phyloP scores from a whole-genome alignment of 768 basidiomycete genomes.

The Pleurotus giganteus region DNA sequence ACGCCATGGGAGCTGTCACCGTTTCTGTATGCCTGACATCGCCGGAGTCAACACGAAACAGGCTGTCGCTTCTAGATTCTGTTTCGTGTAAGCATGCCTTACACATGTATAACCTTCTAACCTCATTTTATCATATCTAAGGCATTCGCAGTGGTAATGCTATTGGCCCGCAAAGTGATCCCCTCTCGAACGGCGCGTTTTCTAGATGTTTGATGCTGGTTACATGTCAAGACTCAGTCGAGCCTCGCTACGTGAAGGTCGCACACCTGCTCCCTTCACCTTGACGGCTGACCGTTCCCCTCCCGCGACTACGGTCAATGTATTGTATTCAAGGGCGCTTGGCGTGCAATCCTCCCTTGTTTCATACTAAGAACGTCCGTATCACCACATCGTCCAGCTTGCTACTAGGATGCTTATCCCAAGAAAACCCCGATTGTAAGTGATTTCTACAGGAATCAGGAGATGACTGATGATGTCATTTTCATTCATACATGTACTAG shows the following conservation, averaged over 20 bases:
- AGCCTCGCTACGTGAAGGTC: conserved; percentile 45
- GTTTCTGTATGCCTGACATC: conserved; percentile 47
- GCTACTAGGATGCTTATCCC: conserved; percentile 48
- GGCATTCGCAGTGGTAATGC: conserved; percentile 54
- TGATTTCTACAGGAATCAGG: too few species aligned
- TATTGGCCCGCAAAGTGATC: conserved; percentile 39
- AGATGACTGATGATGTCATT: neutral
- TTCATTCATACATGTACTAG: conserved; percentile 31
- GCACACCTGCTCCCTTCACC: conserved; percentile 46
- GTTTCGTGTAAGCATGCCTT: conserved; percentile 35
- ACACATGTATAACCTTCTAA: neutral
- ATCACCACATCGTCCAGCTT: conserved; percentile 33
- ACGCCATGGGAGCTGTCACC: conserved; percentile 45
- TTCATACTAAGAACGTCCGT: too few species aligned
- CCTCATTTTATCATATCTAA: conserved; percentile 15
- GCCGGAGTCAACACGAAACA: conserved; percentile 51
- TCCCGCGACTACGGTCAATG: conserved; percentile 41
- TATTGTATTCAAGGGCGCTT: conserved; percentile 25
- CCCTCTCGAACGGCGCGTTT: neutral
- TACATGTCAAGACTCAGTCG: conserved; percentile 45
- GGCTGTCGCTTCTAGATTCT: conserved; percentile 43
- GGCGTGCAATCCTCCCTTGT: neutral
- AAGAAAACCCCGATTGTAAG: conserved; percentile 45
- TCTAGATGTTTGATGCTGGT: neutral
- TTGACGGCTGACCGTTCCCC: too few species aligned